Evolutionary conservation across 2,329 filamentous ascomycete species (phyloP), one percentile per base, ranked within the genome.

Genomic region (Colletotrichum salicis): DNA sequence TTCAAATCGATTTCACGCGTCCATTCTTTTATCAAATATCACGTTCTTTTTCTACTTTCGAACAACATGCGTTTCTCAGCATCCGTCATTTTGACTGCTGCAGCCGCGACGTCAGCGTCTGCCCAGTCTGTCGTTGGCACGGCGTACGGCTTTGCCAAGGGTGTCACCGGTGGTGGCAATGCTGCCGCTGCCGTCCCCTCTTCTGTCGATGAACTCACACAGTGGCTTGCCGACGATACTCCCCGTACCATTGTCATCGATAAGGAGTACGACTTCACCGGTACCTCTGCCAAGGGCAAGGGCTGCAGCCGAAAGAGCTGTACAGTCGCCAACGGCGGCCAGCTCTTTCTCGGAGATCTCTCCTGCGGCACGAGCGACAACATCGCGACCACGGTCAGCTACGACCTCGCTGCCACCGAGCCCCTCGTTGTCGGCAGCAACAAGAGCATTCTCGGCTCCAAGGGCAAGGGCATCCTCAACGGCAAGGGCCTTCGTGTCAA

Each of bases 121-220:
- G 78, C 78, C 13, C 76, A 79, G 62, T 31, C 59, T 29, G 77
- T 80, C n/a, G 70, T 76, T 10, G 78, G 78, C 33, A 77, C 73
- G 19, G 76, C 78, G 2, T 79, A 78, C 35, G 78, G 78, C 48
- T 80, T 80, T 27, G 78, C 78, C 12, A 73, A 74, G 2, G 77
- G 86, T 48, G 84, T 86, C 2, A 89, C 87, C 35, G 87, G 87
- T 58, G 87, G 87, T 75, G 86, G 86, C 33, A 80, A 75, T 65
- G 86, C 86, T 13, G 78, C 83, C 19, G 80, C 85, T 5, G 74
- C 73, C 1, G 82, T 83, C 57, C 86, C 86, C n/a, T 78, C 78
- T 15, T 82, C 82, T 33, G 85, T 80, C 27, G 81, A 80, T 19
- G 82, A 90, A 80, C 84, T 88, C 70, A 75, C 79, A 2, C 37